Evolutionary conservation across 2,329 filamentous ascomycete species (phyloP).

Genomic region (Alternaria triticimaculans): DNA sequence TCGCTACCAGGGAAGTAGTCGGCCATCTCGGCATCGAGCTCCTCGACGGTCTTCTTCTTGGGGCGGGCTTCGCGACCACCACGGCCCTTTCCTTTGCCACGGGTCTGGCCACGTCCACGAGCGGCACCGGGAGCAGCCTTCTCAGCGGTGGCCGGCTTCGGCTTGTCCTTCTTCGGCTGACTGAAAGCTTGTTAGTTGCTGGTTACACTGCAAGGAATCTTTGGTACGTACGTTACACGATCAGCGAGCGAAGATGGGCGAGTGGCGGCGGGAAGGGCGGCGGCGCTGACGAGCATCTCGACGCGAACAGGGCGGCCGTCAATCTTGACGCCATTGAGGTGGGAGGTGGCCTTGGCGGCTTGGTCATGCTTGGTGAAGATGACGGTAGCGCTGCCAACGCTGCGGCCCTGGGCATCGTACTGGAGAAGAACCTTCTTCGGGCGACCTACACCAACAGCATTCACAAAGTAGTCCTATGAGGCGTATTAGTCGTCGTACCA

Average conservation of each 20-base stretch:
- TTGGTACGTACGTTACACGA: constrained; percentile 72
- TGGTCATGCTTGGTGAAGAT: constrained; percentile 77
- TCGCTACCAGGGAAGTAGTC: constrained; percentile 78
- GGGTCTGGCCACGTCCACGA: constrained; percentile 52
- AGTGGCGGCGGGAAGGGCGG: constrained; percentile 70
- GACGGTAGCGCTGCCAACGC: constrained; percentile 90
- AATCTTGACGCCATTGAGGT: constrained; percentile 87
- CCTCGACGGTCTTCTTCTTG: constrained; percentile 94
- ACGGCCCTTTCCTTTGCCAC: constrained; percentile 56
- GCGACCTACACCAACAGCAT: constrained; percentile 84
- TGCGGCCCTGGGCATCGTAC: constrained; percentile 90
- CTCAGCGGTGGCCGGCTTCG: constrained; percentile 76
- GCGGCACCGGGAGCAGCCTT: constrained; percentile 65
- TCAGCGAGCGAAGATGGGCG: constrained; percentile 78
- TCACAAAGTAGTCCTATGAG: constrained; percentile 92
- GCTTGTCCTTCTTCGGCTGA: constrained; percentile 66
- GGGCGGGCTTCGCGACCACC: constrained; percentile 60
- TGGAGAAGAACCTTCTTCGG: constrained; percentile 91
- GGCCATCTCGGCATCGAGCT: constrained; percentile 96
- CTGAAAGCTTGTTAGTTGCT: constrained; percentile 42
- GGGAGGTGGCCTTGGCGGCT: constrained; percentile 81
- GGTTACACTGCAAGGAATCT: neutral
- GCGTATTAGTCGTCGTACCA: constrained; percentile 67
- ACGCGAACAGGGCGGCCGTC: constrained; percentile 94
- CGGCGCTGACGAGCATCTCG: constrained; percentile 85